phyloP scores from a whole-genome alignment of 306 rosid genomes.

The Gleditsia sinensis region DNA sequence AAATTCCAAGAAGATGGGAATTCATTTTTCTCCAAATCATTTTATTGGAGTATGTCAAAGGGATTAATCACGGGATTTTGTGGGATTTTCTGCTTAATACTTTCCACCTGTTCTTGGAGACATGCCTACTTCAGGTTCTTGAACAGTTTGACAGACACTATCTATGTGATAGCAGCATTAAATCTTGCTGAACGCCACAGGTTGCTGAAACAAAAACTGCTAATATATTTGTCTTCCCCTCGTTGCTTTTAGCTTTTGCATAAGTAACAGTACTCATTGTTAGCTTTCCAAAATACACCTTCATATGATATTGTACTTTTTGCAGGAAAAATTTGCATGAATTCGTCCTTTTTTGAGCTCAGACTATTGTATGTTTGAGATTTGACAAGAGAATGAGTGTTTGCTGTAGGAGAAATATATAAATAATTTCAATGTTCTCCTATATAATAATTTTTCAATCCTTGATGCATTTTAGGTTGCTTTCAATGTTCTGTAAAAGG shows the following conservation, averaged over 20 bases:
- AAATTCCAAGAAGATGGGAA: neutral
- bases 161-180: neutral
- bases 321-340: too few species aligned
- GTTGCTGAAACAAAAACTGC: neutral
- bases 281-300: too few species aligned
- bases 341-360: too few species aligned
- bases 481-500: too few species aligned
- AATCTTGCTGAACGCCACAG: neutral
- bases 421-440: too few species aligned
- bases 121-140: constrained; percentile 30
- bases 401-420: too few species aligned
- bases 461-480: too few species aligned
- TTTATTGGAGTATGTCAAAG: constrained; percentile 15
- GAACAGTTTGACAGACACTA: neutral
- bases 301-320: too few species aligned
- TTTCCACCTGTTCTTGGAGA: neutral
- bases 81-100: constrained; percentile 9
- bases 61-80: constrained; percentile 15
- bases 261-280: neutral
- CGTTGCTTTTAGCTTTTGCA: neutral
- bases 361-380: too few species aligned
- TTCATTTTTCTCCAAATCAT: neutral
- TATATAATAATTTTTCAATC: too few species aligned
- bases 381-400: too few species aligned
- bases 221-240: neutral